Evolutionary conservation across 1,139 yeast genomes (phyloP).

Genomic region (Dujonia santamariae): DNA sequence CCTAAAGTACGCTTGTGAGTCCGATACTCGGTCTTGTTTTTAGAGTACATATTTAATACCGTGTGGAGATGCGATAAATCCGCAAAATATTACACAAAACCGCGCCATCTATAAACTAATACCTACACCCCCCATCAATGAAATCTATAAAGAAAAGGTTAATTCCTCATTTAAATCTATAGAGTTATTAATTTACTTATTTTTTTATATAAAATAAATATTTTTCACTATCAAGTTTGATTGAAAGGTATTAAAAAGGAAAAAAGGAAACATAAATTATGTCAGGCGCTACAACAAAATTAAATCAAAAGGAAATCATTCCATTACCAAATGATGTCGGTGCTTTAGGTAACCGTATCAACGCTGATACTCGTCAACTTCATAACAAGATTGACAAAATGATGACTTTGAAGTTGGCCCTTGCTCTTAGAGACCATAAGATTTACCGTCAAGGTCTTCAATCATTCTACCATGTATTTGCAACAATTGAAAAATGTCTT

Average conservation of each 20-base stretch:
- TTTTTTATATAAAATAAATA: background rate
- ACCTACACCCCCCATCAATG: too few relatives aligned
- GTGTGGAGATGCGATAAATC: slow-evolving; percentile 8
- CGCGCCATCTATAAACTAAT: too few relatives aligned
- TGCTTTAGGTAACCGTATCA: slow-evolving; percentile 80
- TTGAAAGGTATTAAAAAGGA: too few relatives aligned
- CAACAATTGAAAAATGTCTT: slow-evolving; percentile 59
- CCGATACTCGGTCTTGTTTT: slow-evolving; percentile 6
- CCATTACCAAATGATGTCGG: slow-evolving; percentile 76
- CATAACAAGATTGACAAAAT: slow-evolving; percentile 71
- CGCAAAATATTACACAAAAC: slow-evolving; percentile 7
- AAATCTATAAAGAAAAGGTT: too few relatives aligned
- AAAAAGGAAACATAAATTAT: too few relatives aligned
- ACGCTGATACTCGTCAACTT: slow-evolving; percentile 57
- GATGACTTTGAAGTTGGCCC: slow-evolving; percentile 66
- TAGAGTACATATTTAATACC: too few relatives aligned
- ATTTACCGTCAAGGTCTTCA: slow-evolving; percentile 81
- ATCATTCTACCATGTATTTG: slow-evolving; percentile 73
- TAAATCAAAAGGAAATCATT: slow-evolving; percentile 56
- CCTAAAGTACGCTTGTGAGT: too few relatives aligned
- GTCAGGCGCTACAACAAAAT: slow-evolving; percentile 33
- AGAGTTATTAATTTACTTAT: too few relatives aligned
- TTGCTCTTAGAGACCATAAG: slow-evolving; percentile 72
- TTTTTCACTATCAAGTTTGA: too few relatives aligned
- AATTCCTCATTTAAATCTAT: too few relatives aligned